phyloP scores from a whole-genome alignment of 371 early-diverging fungal genomes.

The Chytridium lagenaria region DNA sequence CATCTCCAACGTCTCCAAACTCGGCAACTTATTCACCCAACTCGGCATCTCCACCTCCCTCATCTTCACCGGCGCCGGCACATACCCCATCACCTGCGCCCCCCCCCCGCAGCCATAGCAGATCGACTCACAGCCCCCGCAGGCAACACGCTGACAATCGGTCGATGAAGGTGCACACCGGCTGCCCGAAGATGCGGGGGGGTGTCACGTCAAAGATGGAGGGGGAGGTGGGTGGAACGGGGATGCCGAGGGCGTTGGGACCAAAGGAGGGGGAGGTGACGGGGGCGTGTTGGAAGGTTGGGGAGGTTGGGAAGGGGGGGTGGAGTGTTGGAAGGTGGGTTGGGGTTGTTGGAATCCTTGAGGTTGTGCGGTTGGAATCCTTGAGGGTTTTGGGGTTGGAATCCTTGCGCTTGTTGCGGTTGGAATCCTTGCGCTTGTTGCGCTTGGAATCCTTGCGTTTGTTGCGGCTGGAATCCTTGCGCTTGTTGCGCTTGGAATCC shows the following conservation, averaged over 20 bases:
- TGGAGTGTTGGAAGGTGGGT: no score
- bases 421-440: background rate
- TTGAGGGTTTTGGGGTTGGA: background rate
- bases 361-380: background rate
- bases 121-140: background rate
- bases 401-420: background rate
- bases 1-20: background rate
- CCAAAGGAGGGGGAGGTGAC: no score
- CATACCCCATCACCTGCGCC: background rate
- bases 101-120: background rate
- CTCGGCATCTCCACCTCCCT: background rate
- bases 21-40: background rate
- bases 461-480: background rate
- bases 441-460: background rate
- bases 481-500: no score
- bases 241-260: no score
- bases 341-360: no score
- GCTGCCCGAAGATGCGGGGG: background rate
- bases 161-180: no score
- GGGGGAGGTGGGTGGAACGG: background rate
- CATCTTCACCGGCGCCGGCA: background rate
- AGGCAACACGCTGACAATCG: background rate
- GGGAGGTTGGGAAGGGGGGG: no score
- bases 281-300: no score
- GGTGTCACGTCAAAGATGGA: background rate